phyloP scores from a whole-genome alignment of 78 protist species.

The Chrysochromulina parva region DNA sequence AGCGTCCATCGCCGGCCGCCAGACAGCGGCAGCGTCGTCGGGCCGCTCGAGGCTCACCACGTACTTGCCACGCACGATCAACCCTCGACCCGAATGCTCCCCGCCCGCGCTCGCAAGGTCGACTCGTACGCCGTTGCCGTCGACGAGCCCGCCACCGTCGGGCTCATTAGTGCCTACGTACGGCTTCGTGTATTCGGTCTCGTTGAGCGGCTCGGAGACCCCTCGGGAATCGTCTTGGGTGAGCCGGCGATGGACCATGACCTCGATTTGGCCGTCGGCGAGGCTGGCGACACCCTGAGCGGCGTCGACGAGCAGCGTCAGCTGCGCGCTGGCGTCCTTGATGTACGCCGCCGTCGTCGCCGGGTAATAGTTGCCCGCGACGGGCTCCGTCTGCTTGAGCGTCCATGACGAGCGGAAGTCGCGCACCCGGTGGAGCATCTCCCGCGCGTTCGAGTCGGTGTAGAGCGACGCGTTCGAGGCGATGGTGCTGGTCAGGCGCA shows the following conservation, averaged over 20 bases:
- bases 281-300: slow-evolving; percentile 54
- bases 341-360: slow-evolving; percentile 63
- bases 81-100: background rate
- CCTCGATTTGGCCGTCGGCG: slow-evolving; percentile 68
- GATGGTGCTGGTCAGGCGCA: background rate
- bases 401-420: slow-evolving; percentile 71
- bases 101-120: slow-evolving; percentile 31
- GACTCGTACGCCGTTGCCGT: slow-evolving; percentile 19
- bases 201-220: slow-evolving; percentile 87
- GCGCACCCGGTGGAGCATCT: slow-evolving; percentile 68
- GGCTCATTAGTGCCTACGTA: slow-evolving; percentile 39
- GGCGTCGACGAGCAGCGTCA: slow-evolving; percentile 66
- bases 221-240: slow-evolving; percentile 82
- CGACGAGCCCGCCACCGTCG: slow-evolving; percentile 44
- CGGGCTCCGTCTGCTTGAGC: slow-evolving; percentile 63
- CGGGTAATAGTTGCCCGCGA: slow-evolving; percentile 84
- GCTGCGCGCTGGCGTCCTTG: slow-evolving; percentile 44
- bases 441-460: slow-evolving; percentile 84
- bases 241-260: slow-evolving; percentile 83
- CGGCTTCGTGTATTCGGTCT: slow-evolving; percentile 33
- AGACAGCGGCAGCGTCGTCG: background rate
- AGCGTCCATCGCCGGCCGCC: background rate
- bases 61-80: slow-evolving; percentile 15
- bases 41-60: background rate
- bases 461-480: slow-evolving; percentile 48